Percentiles rank a stretch among this genome's conserved stretches.
phyloP scores from a whole-genome alignment of 176 grass and related monocot genomes.

The Eleusine indica region DNA sequence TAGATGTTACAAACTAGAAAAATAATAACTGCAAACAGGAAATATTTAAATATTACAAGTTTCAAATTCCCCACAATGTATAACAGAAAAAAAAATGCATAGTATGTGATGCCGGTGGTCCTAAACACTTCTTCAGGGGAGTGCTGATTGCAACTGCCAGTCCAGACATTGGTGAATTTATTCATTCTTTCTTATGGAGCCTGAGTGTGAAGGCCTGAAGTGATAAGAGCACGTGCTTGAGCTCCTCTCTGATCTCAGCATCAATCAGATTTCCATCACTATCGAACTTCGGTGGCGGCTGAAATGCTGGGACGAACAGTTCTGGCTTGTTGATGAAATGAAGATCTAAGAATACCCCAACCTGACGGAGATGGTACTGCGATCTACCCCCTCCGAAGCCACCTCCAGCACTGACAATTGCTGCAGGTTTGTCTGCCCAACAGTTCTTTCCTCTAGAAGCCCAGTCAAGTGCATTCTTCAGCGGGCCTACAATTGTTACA shows the following conservation, averaged over 20 bases:
- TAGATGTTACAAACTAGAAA: background rate
- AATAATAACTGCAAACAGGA: background rate
- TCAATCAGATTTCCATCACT: slow-evolving; percentile 73
- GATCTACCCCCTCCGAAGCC: slow-evolving; percentile 65
- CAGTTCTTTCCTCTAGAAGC: slow-evolving; percentile 77
- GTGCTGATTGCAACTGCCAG: background rate
- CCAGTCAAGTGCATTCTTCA: slow-evolving; percentile 99
- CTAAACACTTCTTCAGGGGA: background rate
- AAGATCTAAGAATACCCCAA: slow-evolving; percentile 87
- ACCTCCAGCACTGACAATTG: slow-evolving; percentile 72
- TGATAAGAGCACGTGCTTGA: slow-evolving; percentile 77
- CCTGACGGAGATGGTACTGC: slow-evolving; percentile 87
- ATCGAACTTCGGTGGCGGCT: slow-evolving; percentile 68
- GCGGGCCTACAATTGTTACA: slow-evolving; percentile 48
- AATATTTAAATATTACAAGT: slow-evolving; percentile 35
- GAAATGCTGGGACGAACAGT: slow-evolving; percentile 62
- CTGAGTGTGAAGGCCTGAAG: slow-evolving; percentile 77
- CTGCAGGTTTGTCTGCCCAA: slow-evolving; percentile 88
- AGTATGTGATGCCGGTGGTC: background rate
- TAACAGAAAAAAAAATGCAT: background rate
- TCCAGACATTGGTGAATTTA: background rate
- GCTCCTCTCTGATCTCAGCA: slow-evolving; percentile 52
- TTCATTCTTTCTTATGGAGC: slow-evolving; percentile 49
- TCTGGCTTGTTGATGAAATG: slow-evolving; percentile 99
- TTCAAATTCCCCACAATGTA: slow-evolving; percentile 7